A percentile compares a stretch with the other conserved stretches of the same genome.
These are phyloP conservation scores for Fusarium redolens DNA, from an alignment of 2,329 filamentous ascomycete genomes.

Conservation along the genomic window DNA sequence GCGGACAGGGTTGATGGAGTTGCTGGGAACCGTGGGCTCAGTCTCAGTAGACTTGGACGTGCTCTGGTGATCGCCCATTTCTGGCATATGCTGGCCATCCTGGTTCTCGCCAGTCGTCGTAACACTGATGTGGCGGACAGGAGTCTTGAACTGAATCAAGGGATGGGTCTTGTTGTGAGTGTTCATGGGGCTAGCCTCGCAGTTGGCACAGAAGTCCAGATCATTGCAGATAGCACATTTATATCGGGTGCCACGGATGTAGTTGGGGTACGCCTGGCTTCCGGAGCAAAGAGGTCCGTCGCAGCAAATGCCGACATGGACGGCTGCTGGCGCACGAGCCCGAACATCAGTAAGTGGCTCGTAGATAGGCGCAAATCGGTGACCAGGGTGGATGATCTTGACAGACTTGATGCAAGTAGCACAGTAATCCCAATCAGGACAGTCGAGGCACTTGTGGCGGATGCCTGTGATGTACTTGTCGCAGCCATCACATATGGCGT, in stretches of 20 bases:
- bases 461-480: conserved; percentile 88
- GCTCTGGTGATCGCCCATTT: conserved; percentile 73
- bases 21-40: conserved; percentile 57
- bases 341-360: conserved; percentile 65
- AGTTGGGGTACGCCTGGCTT: conserved; percentile 66
- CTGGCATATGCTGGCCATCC: conserved; percentile 71
- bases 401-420: conserved; percentile 77
- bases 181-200: conserved; percentile 88
- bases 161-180: conserved; percentile 95
- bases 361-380: conserved; percentile 91
- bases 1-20: conserved; percentile 67
- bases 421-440: conserved; percentile 98
- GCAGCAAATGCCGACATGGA: conserved; percentile 90
- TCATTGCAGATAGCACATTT: conserved; percentile 98
- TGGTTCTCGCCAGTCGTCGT: conserved; percentile 84
- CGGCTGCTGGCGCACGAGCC: conserved; percentile 48
- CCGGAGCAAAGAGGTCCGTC: conserved; percentile 88
- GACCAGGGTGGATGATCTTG: conserved; percentile 76
- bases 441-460: conserved; percentile 96
- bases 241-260: conserved; percentile 89
- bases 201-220: conserved; percentile 93
- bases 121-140: conserved; percentile 87
- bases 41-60: conserved; percentile 63
- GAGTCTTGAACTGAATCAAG: conserved; percentile 95
- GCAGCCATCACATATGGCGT: conserved; percentile 94